These are phyloP conservation scores for Cystoisospora suis DNA, from an alignment of 169 alveolate species.

Conservation along the genomic window DNA sequence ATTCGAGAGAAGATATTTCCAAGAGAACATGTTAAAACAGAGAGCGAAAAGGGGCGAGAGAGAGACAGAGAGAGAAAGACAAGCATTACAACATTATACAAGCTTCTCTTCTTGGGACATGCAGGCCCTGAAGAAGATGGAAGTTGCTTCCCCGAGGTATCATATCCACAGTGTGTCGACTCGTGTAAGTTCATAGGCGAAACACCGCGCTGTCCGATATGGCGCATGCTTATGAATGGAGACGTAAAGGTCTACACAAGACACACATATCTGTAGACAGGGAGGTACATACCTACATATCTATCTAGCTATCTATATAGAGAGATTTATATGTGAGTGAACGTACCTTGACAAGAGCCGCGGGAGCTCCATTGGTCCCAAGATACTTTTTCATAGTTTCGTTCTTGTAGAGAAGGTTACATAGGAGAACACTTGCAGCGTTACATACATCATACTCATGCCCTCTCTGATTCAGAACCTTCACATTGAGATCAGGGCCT, in stretches of 20 bases:
- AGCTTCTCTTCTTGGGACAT: too few relatives aligned
- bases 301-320: conserved; percentile 60
- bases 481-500: conserved; percentile 87
- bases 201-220: too few relatives aligned
- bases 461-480: conserved; percentile 77
- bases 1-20: too few relatives aligned
- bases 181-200: too few relatives aligned
- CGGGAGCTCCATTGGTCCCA: conserved; percentile 88
- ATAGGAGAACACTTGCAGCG: conserved; percentile 86
- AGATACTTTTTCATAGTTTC: conserved; percentile 82
- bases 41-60: too few relatives aligned
- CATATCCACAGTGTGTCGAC: too few relatives aligned
- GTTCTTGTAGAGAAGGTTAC: conserved; percentile 86
- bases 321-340: not conserved
- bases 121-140: too few relatives aligned
- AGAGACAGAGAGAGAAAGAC: too few relatives aligned
- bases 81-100: too few relatives aligned
- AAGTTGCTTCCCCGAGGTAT: too few relatives aligned
- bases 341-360: conserved; percentile 80
- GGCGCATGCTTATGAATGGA: too few relatives aligned
- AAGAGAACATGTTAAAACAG: too few relatives aligned
- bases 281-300: not conserved
- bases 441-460: conserved; percentile 84
- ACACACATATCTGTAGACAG: not conserved
- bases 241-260: not conserved